A percentile compares a stretch with the other conserved stretches of the same genome.
phyloP scores from a whole-genome alignment of 1,284 basidiomycete genomes.

The Termitomyces sp. region DNA sequence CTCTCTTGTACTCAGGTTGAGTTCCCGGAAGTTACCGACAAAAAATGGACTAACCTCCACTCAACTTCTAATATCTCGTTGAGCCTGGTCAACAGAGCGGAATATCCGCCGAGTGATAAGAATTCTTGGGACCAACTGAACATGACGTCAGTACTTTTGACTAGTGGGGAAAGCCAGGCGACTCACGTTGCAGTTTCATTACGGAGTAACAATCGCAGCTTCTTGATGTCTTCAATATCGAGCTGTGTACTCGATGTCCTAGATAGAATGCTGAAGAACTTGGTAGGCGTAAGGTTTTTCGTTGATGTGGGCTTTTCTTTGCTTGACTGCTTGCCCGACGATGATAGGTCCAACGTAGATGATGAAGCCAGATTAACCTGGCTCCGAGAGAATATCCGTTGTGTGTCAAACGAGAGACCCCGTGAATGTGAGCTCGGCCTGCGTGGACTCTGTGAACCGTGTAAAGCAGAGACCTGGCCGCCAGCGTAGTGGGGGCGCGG shows the following conservation, averaged over 20 bases:
- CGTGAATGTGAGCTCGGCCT: constrained; percentile 47
- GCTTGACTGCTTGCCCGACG: constrained; percentile 30
- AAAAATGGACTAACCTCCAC: constrained; percentile 70
- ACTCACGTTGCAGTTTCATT: constrained; percentile 78
- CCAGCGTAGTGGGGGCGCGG: constrained; percentile 33
- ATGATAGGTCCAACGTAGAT: constrained; percentile 38
- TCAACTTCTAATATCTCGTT: constrained; percentile 92
- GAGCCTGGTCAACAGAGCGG: constrained; percentile 76
- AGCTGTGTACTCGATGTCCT: constrained; percentile 62
- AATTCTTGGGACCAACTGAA: constrained; percentile 91
- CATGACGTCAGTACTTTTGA: constrained; percentile 3
- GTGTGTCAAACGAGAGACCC: constrained; percentile 50
- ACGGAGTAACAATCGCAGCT: constrained; percentile 71
- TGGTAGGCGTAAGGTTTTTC: constrained; percentile 58
- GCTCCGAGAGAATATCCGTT: constrained; percentile 42
- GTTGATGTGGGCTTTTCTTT: constrained; percentile 42
- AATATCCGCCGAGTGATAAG: constrained; percentile 79
- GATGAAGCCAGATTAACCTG: constrained; percentile 42
- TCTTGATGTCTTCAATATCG: constrained; percentile 75
- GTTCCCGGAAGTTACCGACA: background rate
- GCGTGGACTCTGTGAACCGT: constrained; percentile 37
- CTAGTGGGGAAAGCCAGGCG: background rate
- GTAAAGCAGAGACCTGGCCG: constrained; percentile 36
- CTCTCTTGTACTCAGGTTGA: constrained; percentile 53
- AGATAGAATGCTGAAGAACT: constrained; percentile 59